Evolutionary conservation across 371 early-diverging fungal species (phyloP), one percentile per base, ranked within the genome.

Genomic region (Actinomortierella wolfii): DNA sequence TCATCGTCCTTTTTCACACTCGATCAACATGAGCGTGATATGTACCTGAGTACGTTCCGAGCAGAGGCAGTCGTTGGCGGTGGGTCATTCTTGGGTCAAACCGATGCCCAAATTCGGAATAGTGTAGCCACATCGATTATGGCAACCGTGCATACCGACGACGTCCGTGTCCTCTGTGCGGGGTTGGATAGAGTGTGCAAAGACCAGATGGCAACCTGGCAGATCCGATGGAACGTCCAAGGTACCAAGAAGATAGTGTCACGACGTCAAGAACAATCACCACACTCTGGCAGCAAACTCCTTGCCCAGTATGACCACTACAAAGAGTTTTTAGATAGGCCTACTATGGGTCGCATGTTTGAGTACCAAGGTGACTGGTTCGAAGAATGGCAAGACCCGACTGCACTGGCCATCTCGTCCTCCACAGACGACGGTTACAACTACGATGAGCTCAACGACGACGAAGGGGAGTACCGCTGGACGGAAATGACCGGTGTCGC

Each of bases 301-400:
- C 2, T n/a, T 4, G 44, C 2, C 15, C 44, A 44, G 20, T 2
- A 44, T 4, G 2, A 20, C 13, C 13, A 13, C 21, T 53, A 6
- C 21, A 39, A 34, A 5, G 24, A 21, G 18, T 29, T n/a, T 18
- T 47, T 54, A 24, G 50, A 44, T 0, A 45, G 15, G 11, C 25
- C 14, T 21, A 17, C 41, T 48, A 21, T 18, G 6, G 21, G 13
- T 17, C 43, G 64, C 14, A 43, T 1, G 28, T 61, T 71, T n/a
- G 73, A 66, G 21, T 71, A 61, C 44, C 54, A 71, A 39, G 73
- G 73, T 17, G 66, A 66, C 24, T 24, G 34, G 17, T 71, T 56
- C 57, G 66, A 71, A 28, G 73, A 71, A 28, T 71, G 66, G 59
- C 25, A 59, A 15, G 73, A 71, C 44, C 66, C 66, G 0, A 71